Base-by-base conservation (phyloP, 202 grass and related monocot species). In the Carex arenaria region DNA sequence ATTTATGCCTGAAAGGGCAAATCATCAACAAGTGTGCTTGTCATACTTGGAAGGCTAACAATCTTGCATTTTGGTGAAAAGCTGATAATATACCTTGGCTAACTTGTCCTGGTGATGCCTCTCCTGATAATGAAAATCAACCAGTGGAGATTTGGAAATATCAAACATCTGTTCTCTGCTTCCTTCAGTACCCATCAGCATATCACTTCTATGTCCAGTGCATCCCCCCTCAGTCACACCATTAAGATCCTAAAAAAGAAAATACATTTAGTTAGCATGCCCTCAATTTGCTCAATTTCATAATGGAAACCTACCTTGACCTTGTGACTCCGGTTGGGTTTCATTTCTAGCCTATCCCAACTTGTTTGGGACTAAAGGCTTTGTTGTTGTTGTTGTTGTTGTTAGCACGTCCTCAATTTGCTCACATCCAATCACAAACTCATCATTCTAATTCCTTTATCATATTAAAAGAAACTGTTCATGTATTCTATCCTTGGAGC, bases 61-160 rank as follows among this genome's bases (percentile, higher is more conserved):
- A 72, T 40, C 13, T 67, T 20, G 66, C 71, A 81, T 32, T 59
- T 60, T 59, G 32, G 20, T 43, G 10, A 85, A 75, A 54, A n/a
- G 43, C 14, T 52, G n/a, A 72, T 22, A 53, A 57, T 67, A 49
- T 49, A 99, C 96, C 96, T 99, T 89, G 71, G 78, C 57, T 34
- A 88, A 80, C 73, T 92, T 99, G 31, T 67, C 86, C 80, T 96
- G 96, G 71, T 89, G 87, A 86, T 87, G 87, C 87, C 91, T 92
- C 84, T 99, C 96, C 85, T 95, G 90, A 85, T 59, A 55, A 84
- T 99, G 96, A 88, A 99, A 99, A 89, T 93, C 78, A 85, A 84
- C 81, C 20, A 95, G 80, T 85, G 96, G 96, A 77, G 96, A 88
- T 43, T n/a, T 89, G 67, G 88, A 91, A 83, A 94, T 62, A 81